Evolutionary conservation across 192 early-diverging fungal genomes (phyloP).

Genomic region (Backusella parvicylindrica): DNA sequence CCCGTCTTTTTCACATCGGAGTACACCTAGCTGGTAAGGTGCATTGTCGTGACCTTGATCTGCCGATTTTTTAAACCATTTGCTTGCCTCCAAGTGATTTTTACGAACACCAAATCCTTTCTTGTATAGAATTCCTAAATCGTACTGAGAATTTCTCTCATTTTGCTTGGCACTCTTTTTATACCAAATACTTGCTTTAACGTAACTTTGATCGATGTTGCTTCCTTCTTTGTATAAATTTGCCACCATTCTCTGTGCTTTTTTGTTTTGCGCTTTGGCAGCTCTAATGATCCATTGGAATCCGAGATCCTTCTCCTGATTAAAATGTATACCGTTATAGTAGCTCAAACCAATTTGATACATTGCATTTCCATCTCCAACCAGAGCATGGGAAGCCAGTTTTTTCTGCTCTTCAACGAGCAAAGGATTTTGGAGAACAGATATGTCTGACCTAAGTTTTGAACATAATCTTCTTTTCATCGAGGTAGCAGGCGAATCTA

Average conservation of each 20-base stretch:
- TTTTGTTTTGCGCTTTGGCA: background rate
- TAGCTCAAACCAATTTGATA: background rate
- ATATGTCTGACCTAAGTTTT: background rate
- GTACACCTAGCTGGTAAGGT: background rate
- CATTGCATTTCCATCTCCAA: background rate
- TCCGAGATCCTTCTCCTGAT: background rate
- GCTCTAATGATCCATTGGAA: background rate
- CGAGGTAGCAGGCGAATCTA: background rate
- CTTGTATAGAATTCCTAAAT: background rate
- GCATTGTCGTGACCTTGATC: background rate
- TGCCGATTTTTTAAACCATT: background rate
- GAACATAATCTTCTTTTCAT: background rate
- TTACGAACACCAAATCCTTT: background rate
- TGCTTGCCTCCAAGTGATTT: background rate
- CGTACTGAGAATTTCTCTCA: constrained; percentile 16
- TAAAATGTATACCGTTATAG: background rate
- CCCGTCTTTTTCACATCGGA: no score
- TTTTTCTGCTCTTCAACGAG: background rate
- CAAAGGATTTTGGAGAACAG: background rate
- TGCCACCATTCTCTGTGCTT: background rate
- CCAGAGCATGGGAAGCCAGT: background rate
- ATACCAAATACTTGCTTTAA: constrained; percentile 23
- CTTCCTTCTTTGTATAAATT: background rate
- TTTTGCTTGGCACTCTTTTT: constrained; percentile 19
- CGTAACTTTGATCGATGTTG: background rate